Base-by-base conservation (phyloP, 2,329 filamentous ascomycete genomes). In the Sporothrix variecibatus region DNA sequence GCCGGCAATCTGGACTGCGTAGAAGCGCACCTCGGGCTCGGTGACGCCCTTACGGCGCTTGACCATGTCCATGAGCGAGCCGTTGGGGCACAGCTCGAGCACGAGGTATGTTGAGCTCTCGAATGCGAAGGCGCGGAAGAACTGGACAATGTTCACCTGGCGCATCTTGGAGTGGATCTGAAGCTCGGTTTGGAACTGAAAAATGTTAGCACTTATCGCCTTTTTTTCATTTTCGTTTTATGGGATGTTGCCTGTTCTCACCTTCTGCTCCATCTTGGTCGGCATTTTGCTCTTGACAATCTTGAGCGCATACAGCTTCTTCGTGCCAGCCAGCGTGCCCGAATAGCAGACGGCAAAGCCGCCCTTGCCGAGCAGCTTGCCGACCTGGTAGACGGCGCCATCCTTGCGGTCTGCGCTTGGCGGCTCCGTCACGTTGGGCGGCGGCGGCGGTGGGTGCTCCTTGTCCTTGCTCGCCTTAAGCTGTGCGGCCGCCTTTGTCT, bases 161-260 rank as follows among this genome's bases (percentile, higher is more conserved):
- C 92, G 91, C 90, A 99, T 95, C 82, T 98, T 99, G 60, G 96
- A 98, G 84, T 99, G 96, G 75, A 99, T 98, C 83, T 98, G 95
- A 7, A 99, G 89, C 82, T 99, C 96, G 28, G 89, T 90, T 90
- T 91, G 90, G 78, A 92, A 91, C 89, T 91, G 56, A 17, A 38
- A 1, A 11, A 20, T 3, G 31, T 26, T 31, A 34, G 60, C 17
- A 65, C 46, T 38, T 46, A 49, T 26, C 31, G 12, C 9, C 8
- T 7, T 58, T 26, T 26, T 1, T 15, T 31, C 17, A 17, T 69
- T 53, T 11, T n/a, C n/a, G n/a, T n/a, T 31, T 6, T 31, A 28
- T 12, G 3, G 23, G 9, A n/a, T 8, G 26, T 2, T 0, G 49
- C 9, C 9, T 23, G 20, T 15, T 5, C 73, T 40, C 75, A 94